phyloP scores from a whole-genome alignment of 2,329 filamentous ascomycete genomes.

The Botrytis deweyae region DNA sequence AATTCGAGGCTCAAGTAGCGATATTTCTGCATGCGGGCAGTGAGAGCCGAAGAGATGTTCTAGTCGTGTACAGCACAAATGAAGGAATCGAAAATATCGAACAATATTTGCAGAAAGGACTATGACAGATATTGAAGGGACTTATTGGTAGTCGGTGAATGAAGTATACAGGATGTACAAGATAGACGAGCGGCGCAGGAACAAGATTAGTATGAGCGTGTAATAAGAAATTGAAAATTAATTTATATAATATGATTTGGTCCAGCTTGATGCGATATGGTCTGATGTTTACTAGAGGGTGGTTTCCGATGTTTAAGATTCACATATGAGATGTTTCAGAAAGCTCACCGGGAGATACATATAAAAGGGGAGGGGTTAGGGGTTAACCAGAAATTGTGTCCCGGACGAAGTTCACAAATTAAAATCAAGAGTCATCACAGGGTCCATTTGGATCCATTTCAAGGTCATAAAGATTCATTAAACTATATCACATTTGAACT shows the following conservation, averaged over 20 bases:
- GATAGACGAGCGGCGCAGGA: background rate
- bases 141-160: background rate
- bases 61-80: background rate
- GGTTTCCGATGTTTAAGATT: background rate
- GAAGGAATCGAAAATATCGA: background rate
- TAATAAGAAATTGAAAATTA: constrained; percentile 13
- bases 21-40: background rate
- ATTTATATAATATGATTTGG: background rate
- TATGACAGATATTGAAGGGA: background rate
- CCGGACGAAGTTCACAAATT: background rate
- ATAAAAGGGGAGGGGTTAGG: background rate
- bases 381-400: background rate
- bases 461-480: background rate
- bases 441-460: background rate
- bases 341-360: background rate
- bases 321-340: background rate
- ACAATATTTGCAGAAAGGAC: background rate
- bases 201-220: background rate
- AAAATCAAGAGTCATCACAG: background rate
- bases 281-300: background rate
- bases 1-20: background rate
- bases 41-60: background rate
- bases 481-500: background rate
- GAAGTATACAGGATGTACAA: constrained; percentile 10
- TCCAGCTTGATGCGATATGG: background rate